Conservation (phyloP, 2,329 filamentous ascomycete species). For the Alternaria panax region DNA sequence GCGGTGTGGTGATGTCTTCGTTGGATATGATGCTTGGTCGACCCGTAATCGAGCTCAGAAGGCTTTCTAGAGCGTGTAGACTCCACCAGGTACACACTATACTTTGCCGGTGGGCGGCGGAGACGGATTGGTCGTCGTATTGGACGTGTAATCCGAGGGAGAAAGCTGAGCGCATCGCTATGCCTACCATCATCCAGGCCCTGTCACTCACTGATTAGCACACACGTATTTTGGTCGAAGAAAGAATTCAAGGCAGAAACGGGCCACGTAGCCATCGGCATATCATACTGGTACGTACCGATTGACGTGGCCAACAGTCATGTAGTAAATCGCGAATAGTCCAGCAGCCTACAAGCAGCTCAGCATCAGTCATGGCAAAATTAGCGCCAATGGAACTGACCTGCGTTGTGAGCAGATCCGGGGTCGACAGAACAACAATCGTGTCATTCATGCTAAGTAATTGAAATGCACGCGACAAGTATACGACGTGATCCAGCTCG, state of each 20-base stretch:
- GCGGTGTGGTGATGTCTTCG: slow-evolving; percentile 34
- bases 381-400: slow-evolving; percentile 21
- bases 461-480: slow-evolving; percentile 34
- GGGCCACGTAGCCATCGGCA: no score
- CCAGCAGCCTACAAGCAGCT: slow-evolving; percentile 23
- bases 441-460: slow-evolving; percentile 21
- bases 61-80: slow-evolving; percentile 42
- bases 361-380: background rate
- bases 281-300: background rate
- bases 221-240: background rate
- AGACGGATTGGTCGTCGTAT: slow-evolving; percentile 28
- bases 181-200: slow-evolving; percentile 43
- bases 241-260: background rate
- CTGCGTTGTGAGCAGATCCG: slow-evolving; percentile 16
- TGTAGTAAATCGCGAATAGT: slow-evolving; percentile 47
- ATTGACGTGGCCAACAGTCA: slow-evolving; percentile 46
- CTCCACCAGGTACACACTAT: slow-evolving; percentile 48
- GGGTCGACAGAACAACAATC: slow-evolving; percentile 38
- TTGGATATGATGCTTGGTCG: slow-evolving; percentile 43
- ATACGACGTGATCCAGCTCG: slow-evolving; percentile 39
- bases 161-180: slow-evolving; percentile 42
- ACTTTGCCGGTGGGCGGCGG: slow-evolving; percentile 34
- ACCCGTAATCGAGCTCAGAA: slow-evolving; percentile 46
- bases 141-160: slow-evolving; percentile 45
- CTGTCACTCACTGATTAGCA: slow-evolving; percentile 28